Percentiles rank a stretch among this genome's conserved stretches.
These are phyloP conservation scores for Acacia pycnantha DNA, from an alignment of 331 rosid genomes.

Conservation along the genomic window DNA sequence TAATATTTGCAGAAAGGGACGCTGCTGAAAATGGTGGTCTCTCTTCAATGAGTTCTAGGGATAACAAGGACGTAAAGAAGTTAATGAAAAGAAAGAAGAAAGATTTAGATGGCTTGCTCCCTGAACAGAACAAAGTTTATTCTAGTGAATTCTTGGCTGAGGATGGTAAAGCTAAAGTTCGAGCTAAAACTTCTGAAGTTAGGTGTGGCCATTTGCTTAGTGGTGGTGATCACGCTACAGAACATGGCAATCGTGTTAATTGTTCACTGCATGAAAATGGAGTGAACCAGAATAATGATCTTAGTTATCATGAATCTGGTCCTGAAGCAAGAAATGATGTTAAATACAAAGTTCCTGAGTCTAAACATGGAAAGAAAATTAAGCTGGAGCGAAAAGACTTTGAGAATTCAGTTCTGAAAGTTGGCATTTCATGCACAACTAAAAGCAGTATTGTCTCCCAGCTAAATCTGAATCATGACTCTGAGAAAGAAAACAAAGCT, in stretches of 20 bases:
- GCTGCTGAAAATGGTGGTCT: slow-evolving; percentile 32
- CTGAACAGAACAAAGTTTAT: slow-evolving; percentile 42
- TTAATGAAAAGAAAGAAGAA: slow-evolving; percentile 34
- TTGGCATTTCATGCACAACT: slow-evolving; percentile 31
- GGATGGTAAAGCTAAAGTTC: slow-evolving; percentile 41
- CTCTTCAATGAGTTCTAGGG: slow-evolving; percentile 30
- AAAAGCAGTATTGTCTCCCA: slow-evolving; percentile 32
- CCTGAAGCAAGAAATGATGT: slow-evolving; percentile 33
- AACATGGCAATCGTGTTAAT: slow-evolving; percentile 35
- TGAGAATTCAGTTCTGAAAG: slow-evolving; percentile 43
- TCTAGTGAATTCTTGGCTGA: slow-evolving; percentile 26
- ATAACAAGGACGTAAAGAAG: slow-evolving; percentile 32
- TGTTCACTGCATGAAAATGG: slow-evolving; percentile 35
- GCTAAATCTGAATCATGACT: slow-evolving; percentile 39
- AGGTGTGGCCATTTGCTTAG: slow-evolving; percentile 32
- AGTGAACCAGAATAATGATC: slow-evolving; percentile 37
- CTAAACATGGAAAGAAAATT: slow-evolving; percentile 38
- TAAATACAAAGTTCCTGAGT: slow-evolving; percentile 32
- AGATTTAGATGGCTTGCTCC: slow-evolving; percentile 20
- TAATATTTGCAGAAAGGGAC: slow-evolving; percentile 29
- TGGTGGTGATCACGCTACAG: slow-evolving; percentile 28
- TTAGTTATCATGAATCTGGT: slow-evolving; percentile 32
- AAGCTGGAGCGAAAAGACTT: slow-evolving; percentile 35
- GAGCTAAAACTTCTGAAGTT: slow-evolving; percentile 39
- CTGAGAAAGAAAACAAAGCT: slow-evolving; percentile 38